These are phyloP conservation scores for Spathaspora hagerdaliae DNA, from an alignment of 805 yeast genomes.

Conservation along the genomic window DNA sequence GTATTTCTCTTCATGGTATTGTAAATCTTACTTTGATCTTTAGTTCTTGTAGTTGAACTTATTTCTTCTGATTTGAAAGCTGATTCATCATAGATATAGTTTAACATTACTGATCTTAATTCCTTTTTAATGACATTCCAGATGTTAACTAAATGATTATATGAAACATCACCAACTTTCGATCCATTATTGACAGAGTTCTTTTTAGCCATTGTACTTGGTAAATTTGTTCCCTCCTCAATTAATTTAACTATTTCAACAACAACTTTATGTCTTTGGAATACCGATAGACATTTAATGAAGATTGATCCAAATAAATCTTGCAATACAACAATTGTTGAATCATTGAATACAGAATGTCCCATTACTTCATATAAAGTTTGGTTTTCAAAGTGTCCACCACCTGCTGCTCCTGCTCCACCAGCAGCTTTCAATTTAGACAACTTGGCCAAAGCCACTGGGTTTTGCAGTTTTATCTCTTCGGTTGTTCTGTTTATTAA, in stretches of 20 bases:
- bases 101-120: slow-evolving; percentile 25
- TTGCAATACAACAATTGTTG: slow-evolving; percentile 52
- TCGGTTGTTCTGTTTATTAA: slow-evolving; percentile 60
- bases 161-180: background rate
- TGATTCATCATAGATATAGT: slow-evolving; percentile 27
- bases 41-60: background rate
- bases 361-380: slow-evolving; percentile 18
- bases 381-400: slow-evolving; percentile 18
- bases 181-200: background rate
- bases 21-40: slow-evolving; percentile 2
- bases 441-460: slow-evolving; percentile 26
- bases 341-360: slow-evolving; percentile 39
- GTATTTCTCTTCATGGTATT: slow-evolving; percentile 15
- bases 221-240: slow-evolving; percentile 17
- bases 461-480: slow-evolving; percentile 58
- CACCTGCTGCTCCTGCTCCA: too few species aligned
- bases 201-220: slow-evolving; percentile 1
- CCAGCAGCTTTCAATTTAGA: slow-evolving; percentile 20
- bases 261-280: slow-evolving; percentile 69
- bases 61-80: slow-evolving; percentile 1
- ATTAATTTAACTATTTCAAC: slow-evolving; percentile 47
- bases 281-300: slow-evolving; percentile 53
- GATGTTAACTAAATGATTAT: slow-evolving; percentile 4
- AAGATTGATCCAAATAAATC: slow-evolving; percentile 74
- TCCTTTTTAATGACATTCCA: slow-evolving; percentile 34